Evolutionary conservation across 371 early-diverging fungal species (phyloP), one percentile per base, ranked within the genome.

Genomic region (Apophysomyces trapeziformis): DNA sequence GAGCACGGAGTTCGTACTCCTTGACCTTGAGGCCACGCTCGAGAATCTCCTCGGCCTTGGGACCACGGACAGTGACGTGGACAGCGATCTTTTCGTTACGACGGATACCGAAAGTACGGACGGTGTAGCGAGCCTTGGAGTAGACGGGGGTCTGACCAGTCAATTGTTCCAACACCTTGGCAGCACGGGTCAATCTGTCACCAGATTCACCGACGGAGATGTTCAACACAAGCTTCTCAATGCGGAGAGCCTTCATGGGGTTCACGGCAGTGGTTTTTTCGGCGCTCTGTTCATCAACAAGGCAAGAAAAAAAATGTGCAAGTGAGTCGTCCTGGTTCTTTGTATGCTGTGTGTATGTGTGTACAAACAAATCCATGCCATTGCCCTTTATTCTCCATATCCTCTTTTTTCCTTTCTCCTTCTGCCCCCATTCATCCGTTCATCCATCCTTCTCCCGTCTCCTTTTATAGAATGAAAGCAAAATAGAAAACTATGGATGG

Each of bases 11-110:
- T 88, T 99, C 99, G 90, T 96, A 99, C 87, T 99, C 99, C 93
- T 98, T 99, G 77, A 99, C 99, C 93, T 98, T 99, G 70, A 99
- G 86, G 68, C 99, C 99, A 77, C 97, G 96, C 88, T 99, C 97
- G 54, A 99, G 89, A 80, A 99, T 97, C 85, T 99, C 98, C 85
- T 81, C 81, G 59, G 81, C 81, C 79, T 84, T 84, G 68, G 81
- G 75, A 56, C 99, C 99, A 82, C 99, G 95, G 73, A 99, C 96
- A 70, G 99, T 99, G 75, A 96, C 96, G 92, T 99, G 98, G 66
- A 96, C 95, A 63, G 99, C 89, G 72, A 99, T 99, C 93, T 99
- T 99, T 89, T 99, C 99, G 94, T 99, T 99, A 93, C 99, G 94
- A 86, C 99, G 95, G 85, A 99, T 99, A 84, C 98, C 96, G 89